Percentiles rank a stretch among this genome's conserved stretches.
Evolutionary conservation across 2,329 filamentous ascomycete species (phyloP).

Genomic region (Furcasterigmium furcatum): DNA sequence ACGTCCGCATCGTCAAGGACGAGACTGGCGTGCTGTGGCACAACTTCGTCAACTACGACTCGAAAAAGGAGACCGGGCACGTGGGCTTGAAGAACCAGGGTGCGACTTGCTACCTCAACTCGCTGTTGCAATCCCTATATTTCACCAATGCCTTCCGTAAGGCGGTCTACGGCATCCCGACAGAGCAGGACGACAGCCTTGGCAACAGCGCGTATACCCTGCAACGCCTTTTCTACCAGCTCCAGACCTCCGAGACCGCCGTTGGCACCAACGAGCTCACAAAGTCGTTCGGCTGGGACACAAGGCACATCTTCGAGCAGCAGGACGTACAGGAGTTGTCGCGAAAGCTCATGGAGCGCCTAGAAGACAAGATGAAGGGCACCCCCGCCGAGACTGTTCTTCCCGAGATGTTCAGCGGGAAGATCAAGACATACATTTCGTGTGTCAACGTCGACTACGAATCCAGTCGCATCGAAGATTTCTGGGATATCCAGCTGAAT

Average conservation of each 20-base stretch:
- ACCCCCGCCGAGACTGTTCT: slow-evolving; percentile 87
- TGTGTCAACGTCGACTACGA: slow-evolving; percentile 99
- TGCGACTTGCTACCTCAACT: slow-evolving; percentile 86
- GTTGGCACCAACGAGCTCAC: slow-evolving; percentile 93
- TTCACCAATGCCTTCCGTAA: slow-evolving; percentile 93
- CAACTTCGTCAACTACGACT: slow-evolving; percentile 92
- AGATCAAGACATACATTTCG: slow-evolving; percentile 97
- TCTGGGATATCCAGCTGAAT: slow-evolving; percentile 98
- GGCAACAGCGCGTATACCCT: slow-evolving; percentile 90
- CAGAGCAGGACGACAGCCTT: slow-evolving; percentile 75
- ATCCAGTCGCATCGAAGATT: slow-evolving; percentile 92
- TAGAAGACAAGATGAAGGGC: slow-evolving; percentile 98
- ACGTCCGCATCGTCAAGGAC: slow-evolving; percentile 78
- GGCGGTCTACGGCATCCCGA: slow-evolving; percentile 97
- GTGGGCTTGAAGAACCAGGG: slow-evolving; percentile 97
- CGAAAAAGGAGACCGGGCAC: slow-evolving; percentile 98
- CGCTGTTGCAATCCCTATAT: slow-evolving; percentile 77
- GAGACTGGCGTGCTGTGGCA: slow-evolving; percentile 89
- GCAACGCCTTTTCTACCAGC: slow-evolving; percentile 89
- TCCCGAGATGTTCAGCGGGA: slow-evolving; percentile 89
- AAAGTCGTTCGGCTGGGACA: slow-evolving; percentile 97
- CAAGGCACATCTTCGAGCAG: slow-evolving; percentile 95
- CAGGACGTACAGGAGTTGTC: slow-evolving; percentile 98
- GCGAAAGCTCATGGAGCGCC: slow-evolving; percentile 92
- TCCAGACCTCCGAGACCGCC: slow-evolving; percentile 81